These are phyloP conservation scores for Beauveria australis DNA, from an alignment of 2,329 filamentous ascomycete genomes.

Conservation along the genomic window DNA sequence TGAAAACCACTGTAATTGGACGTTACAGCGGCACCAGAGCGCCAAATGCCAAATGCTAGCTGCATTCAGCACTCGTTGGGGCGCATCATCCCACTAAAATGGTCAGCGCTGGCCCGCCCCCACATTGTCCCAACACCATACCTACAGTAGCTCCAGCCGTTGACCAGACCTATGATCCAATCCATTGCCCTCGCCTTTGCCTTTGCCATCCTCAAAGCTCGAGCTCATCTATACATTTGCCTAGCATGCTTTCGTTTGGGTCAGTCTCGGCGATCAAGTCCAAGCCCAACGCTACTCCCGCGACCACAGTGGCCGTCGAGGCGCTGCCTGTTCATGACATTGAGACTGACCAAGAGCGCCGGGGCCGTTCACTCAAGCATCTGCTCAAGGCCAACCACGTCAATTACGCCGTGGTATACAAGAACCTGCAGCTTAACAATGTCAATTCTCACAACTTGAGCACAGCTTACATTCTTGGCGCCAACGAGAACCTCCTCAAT, in stretches of 20 bases:
- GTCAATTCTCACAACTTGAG: constrained; percentile 74
- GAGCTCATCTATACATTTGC: constrained; percentile 18
- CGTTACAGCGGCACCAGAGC: background rate
- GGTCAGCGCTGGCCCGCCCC: background rate
- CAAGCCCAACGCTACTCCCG: background rate
- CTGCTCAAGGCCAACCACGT: constrained; percentile 85
- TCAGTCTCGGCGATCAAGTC: constrained; percentile 12
- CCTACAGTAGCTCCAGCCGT: background rate
- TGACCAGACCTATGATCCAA: background rate
- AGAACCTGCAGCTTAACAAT: constrained; percentile 69
- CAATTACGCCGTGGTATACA: constrained; percentile 77
- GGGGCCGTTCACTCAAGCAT: constrained; percentile 79
- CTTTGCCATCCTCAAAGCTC: background rate
- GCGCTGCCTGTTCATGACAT: constrained; percentile 67
- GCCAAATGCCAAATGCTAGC: background rate
- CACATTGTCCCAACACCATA: constrained; percentile 7
- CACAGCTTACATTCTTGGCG: constrained; percentile 80
- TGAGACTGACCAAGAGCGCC: constrained; percentile 71
- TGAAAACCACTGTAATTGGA: background rate
- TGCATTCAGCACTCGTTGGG: constrained; percentile 2
- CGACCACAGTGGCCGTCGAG: constrained; percentile 17
- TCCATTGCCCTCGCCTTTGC: background rate
- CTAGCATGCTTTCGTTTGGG: constrained; percentile 27
- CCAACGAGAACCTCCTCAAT: constrained; percentile 62
- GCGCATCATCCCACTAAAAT: constrained; percentile 1